Evolutionary conservation across 495 filamentous ascomycete species (phyloP), one percentile per base, ranked within the genome.

Genomic region (Hypoxylon lienhwacheense): DNA sequence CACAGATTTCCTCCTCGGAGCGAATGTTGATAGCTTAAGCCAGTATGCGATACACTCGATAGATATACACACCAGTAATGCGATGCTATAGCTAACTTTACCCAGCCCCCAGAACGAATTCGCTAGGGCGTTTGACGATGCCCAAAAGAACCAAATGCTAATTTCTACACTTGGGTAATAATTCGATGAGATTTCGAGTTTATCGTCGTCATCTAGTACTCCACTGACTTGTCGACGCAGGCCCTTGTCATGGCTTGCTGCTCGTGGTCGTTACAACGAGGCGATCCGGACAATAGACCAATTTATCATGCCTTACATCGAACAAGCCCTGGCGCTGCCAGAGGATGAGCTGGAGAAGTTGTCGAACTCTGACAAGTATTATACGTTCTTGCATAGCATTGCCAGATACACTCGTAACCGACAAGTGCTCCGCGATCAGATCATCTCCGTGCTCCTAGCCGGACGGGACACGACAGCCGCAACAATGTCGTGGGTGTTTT

Each of bases 391-490:
- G 19, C 72, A 76, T 32, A 74, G 70, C 44, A 70, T 82, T 10
- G 70, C 67, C 4, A 64, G 69, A 4, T 68, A 69, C 40, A 72
- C 74, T 2, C 66, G 73, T 16, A 76, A 81, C 44, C 65, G 71
- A 5, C 63, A 68, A 26, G 68, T 79, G 0, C 69, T 88, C 19
- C 80, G 83, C 25, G 79, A 82, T 52, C 79, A 85, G 59, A 66
- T 83, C 26, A 65, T 85, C 44, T 73, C 77, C 33, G 70, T 86
- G 10, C 69, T 87, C 25, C 50, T 85, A 6, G 83, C 84, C 1
- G 82, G 83, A 0, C 72, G 82, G 55, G 84, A 87, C 65, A 85
- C 83, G 19, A 85, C 82, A 3, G 77, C 76, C 20, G 72, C 69
- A 10, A 76, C 81, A 0, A 61, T 83, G 0, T 74, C 76, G 1